A percentile compares a stretch with the other conserved stretches of the same genome.
phyloP scores from a whole-genome alignment of 768 basidiomycete genomes.

The Dioszegia aurantiaca region DNA sequence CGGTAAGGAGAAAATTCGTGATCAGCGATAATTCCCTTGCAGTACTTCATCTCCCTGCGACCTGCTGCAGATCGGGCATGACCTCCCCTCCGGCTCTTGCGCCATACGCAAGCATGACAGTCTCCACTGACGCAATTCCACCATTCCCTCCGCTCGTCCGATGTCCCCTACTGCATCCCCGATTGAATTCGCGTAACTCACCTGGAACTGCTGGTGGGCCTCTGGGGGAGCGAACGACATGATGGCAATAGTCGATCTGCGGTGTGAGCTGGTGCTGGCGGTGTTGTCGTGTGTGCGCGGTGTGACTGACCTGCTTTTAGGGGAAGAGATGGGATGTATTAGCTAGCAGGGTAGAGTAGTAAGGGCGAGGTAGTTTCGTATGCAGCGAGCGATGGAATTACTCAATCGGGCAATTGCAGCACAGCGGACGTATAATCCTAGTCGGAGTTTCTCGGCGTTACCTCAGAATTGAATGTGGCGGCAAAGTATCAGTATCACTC shows the following conservation, averaged over 20 bases:
- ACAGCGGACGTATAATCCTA: not conserved
- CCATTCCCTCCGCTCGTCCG: not conserved
- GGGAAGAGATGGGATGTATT: not conserved
- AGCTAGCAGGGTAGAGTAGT: not conserved
- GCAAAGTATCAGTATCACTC: too few species aligned
- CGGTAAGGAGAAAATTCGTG: constrained; percentile 1
- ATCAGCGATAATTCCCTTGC: constrained; percentile 7
- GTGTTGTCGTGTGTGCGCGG: not conserved
- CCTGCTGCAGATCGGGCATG: constrained; percentile 1
- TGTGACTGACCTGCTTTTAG: constrained; percentile 2
- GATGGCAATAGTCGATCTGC: constrained; percentile 39
- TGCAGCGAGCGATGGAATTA: not conserved
- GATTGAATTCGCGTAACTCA: constrained; percentile 46
- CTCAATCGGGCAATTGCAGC: not conserved
- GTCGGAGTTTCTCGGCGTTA: constrained; percentile 49
- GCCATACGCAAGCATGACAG: not conserved
- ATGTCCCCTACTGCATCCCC: not conserved
- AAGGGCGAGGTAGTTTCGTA: not conserved
- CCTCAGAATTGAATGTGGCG: constrained; percentile 9
- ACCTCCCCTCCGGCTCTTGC: not conserved
- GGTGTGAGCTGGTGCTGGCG: not conserved
- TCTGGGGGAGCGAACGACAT: constrained; percentile 99
- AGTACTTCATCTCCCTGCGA: not conserved
- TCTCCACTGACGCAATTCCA: not conserved
- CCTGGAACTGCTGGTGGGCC: constrained; percentile 92